Base-by-base conservation (phyloP, 2,329 filamentous ascomycete species). In the Cordyceps militaris region DNA sequence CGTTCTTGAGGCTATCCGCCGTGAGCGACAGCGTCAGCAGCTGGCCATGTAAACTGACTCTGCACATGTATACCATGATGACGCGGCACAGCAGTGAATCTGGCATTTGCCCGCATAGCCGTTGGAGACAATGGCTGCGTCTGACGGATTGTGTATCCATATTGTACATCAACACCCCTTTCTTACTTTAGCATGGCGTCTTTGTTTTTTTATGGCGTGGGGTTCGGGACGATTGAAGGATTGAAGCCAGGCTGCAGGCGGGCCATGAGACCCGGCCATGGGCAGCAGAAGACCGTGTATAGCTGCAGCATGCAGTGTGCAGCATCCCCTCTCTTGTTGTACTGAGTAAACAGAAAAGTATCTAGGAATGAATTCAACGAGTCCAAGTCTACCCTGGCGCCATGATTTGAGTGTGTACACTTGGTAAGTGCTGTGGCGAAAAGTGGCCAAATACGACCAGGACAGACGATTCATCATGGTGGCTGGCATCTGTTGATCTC, bases 1-100 rank as follows among this genome's bases (percentile, higher is more conserved):
- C 40, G 80, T 84, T 30, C 70, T 85, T 34, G 82, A 85, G 67
- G 75, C 80, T 51, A 72, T 81, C 62, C 76, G 80, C 43, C 67
- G 73, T 44, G 74, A 77, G 61, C 73, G 74, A 56, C 70, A 74
- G 43, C 65, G 65, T 55, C 69, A 72, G 38, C 56, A 62, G 19
- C 56, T 56, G 16, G 46, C 21, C 30, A n/a, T 59, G 44, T 59
- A 51, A 44, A 36, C 10, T 21, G 13, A 30, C 24, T 19, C 38
- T n/a, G 19, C 42, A 28, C 52, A 44, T 58, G 54, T 55, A 44
- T 49, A 58, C 44, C 38, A 46, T 52, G 47, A 53, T 34, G 55
- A 51, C 40, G 40, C 28, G 30, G 50, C 46, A 48, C 19, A 47
- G 23, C 28, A 24, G 9, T 1, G 23, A 42, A 42, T 14, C 19